Conservation (phyloP, 2,329 filamentous ascomycete species). For the Fusarium sp. region DNA sequence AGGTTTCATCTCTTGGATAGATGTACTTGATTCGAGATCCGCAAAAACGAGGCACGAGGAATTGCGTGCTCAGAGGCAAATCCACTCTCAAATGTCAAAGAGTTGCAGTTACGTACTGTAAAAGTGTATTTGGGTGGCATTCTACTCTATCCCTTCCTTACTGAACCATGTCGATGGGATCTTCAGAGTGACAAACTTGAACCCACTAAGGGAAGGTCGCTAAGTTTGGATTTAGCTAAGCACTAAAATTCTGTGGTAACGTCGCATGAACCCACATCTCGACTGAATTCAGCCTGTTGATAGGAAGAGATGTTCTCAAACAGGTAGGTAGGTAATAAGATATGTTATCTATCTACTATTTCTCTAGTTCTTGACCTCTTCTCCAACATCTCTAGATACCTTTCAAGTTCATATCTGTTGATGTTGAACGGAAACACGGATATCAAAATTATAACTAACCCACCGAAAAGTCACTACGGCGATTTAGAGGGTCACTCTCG, state of each 20-base stretch:
- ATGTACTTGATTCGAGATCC: slow-evolving; percentile 1
- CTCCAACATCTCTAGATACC: background rate
- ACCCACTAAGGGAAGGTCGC: slow-evolving; percentile 29
- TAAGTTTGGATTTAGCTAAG: slow-evolving; percentile 7
- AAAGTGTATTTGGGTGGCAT: slow-evolving; percentile 13
- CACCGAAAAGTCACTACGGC: background rate
- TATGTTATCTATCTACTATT: background rate
- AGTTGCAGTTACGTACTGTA: slow-evolving; percentile 30
- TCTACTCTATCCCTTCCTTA: background rate
- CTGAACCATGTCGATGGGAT: slow-evolving; percentile 22
- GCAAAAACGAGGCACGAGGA: slow-evolving; percentile 36
- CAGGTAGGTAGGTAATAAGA: background rate
- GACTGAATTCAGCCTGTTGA: background rate
- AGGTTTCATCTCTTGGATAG: background rate
- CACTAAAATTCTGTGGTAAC: slow-evolving; percentile 12
- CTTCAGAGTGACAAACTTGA: slow-evolving; percentile 2
- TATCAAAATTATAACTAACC: background rate
- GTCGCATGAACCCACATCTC: slow-evolving; percentile 2
- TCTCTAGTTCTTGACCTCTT: background rate
- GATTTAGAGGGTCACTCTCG: slow-evolving; percentile 3
- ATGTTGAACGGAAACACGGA: background rate
- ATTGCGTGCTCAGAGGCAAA: slow-evolving; percentile 46
- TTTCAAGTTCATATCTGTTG: background rate
- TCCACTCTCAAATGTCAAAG: slow-evolving; percentile 22
- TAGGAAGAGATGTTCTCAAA: background rate